Evolutionary conservation across 177 flowering plant species (phyloP), one percentile per base, ranked within the genome.

Genomic region (Vitis hybrid): DNA sequence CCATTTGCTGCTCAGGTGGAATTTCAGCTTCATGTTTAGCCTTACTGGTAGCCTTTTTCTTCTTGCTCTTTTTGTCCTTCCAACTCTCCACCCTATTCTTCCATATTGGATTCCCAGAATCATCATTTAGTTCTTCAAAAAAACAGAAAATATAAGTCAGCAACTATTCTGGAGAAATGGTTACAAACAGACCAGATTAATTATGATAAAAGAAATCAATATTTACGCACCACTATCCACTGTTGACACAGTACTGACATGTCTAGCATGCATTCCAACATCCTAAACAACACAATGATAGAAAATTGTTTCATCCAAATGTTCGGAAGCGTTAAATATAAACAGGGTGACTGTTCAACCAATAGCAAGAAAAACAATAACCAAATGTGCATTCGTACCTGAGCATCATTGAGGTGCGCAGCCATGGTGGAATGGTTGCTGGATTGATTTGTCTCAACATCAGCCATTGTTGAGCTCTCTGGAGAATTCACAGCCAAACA

Each of bases 41-140:
- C 79, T 88, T 89, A 34, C 62, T 50, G 14, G 75, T 57, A 58
- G 77, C 69, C 70, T 82, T 82, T 69, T 89, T 89, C 83, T 90
- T 93, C 83, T 89, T 88, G 68, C 79, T 82, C 81, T 90, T 91
- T 77, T 90, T 91, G 17, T 89, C 99, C 76, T 84, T 93, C 99
- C 99, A 95, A 70, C 99, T 91, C 72, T 87, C 94, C 62, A 95
- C 94, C 60, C 99, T 81, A 73, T 89, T 93, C 89, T 90, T 93
- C 99, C 99, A 95, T 57, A 95, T 85, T 10, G 98, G 93, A 78
- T 90, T 90, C 68, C 96, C 98, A 62, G 81, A 76, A 64, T 95
- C 98, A 72, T 85, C 88, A 75, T 83, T 83, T 40, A 81, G 56
- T 66, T 93, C 97, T 93, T 74, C 78, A 81, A 54, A 66, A 70